Evolutionary conservation across 352 stramenopile genomes (phyloP).

Genomic region (Pythium apleroticum): DNA sequence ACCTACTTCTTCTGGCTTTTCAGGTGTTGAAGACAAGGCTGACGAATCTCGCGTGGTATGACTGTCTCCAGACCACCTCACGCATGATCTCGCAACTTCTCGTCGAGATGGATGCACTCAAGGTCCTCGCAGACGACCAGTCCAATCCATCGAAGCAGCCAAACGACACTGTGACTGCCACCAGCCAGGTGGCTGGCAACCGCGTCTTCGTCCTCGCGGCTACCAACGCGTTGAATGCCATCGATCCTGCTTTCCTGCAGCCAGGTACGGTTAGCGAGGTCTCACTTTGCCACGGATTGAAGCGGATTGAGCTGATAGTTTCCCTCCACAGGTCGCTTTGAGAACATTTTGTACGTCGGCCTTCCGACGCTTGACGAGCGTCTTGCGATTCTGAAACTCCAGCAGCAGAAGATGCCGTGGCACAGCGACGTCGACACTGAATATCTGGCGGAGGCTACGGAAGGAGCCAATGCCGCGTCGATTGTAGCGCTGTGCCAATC

Average conservation of each 20-base stretch:
- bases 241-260: constrained; percentile 82
- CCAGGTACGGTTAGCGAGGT: too few relatives aligned
- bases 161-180: neutral
- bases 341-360: constrained; percentile 80
- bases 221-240: constrained; percentile 72
- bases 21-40: neutral
- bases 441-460: constrained; percentile 50
- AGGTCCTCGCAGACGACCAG: constrained; percentile 46
- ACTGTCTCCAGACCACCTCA: constrained; percentile 51
- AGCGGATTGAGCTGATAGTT: too few relatives aligned
- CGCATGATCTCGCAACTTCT: constrained; percentile 86
- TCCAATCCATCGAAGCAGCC: neutral
- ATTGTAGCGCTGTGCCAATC: constrained; percentile 70
- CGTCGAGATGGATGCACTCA: constrained; percentile 77
- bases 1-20: neutral
- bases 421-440: constrained; percentile 45
- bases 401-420: constrained; percentile 74
- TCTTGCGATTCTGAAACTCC: constrained; percentile 62
- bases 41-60: neutral
- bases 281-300: too few relatives aligned
- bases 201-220: constrained; percentile 81
- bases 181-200: constrained; percentile 25
- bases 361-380: constrained; percentile 55
- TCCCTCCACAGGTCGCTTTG: constrained; percentile 82
- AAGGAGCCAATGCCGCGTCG: constrained; percentile 70